These are phyloP conservation scores for Saksenaea vasiformis DNA, from an alignment of 371 early-diverging fungal genomes.

Conservation along the genomic window DNA sequence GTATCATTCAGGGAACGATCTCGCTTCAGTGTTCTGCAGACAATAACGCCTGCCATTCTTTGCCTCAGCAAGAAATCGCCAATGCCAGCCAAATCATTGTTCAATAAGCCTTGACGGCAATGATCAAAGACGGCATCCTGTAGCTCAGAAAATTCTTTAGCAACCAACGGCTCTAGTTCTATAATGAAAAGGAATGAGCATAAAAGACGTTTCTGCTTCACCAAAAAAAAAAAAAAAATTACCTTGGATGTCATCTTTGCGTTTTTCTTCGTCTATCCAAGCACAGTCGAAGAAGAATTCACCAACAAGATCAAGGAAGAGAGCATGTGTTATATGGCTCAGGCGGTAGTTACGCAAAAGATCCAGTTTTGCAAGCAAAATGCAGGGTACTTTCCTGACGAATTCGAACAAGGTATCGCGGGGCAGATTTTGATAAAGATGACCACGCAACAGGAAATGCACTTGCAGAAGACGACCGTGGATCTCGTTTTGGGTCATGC, in stretches of 20 bases:
- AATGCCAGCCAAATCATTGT: conserved; percentile 31
- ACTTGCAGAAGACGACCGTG: conserved; percentile 76
- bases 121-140: conserved; percentile 25
- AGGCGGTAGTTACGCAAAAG: conserved; percentile 23
- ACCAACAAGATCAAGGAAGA: conserved; percentile 49
- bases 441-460: conserved; percentile 62
- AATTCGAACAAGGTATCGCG: conserved; percentile 35
- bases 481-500: conserved; percentile 58
- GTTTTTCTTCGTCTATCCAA: conserved; percentile 37
- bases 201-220: neutral
- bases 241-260: conserved; percentile 23
- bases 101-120: conserved; percentile 21
- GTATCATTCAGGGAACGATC: conserved; percentile 14
- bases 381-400: conserved; percentile 34
- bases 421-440: conserved; percentile 45
- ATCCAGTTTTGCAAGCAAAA: conserved; percentile 19
- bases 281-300: conserved; percentile 57
- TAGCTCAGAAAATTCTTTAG: conserved; percentile 20
- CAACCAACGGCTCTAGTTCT: conserved; percentile 16
- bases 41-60: conserved; percentile 45
- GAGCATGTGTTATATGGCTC: conserved; percentile 42
- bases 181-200: neutral
- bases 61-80: conserved; percentile 53
- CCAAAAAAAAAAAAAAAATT: neutral
- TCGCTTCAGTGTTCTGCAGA: conserved; percentile 28